phyloP scores from a whole-genome alignment of 1,284 basidiomycete genomes.

The Puccinia polysora region DNA sequence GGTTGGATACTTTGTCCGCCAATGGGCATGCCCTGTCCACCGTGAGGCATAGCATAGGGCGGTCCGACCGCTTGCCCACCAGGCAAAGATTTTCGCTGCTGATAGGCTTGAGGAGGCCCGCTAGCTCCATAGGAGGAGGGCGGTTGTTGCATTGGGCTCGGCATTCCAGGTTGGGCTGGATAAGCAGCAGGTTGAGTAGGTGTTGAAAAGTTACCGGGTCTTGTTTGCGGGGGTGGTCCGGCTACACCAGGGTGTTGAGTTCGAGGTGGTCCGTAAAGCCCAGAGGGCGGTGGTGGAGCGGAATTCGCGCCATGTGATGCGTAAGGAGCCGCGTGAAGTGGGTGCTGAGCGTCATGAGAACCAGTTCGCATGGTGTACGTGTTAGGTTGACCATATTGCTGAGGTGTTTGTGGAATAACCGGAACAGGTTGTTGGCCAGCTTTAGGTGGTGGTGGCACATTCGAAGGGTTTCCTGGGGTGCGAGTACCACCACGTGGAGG shows the following conservation, averaged over 20 bases:
- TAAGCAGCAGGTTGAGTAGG: slow-evolving; percentile 46
- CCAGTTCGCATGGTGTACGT: slow-evolving; percentile 14
- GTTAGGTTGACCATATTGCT: slow-evolving; percentile 27
- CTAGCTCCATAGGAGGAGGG: not conserved
- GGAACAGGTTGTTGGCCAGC: slow-evolving; percentile 7
- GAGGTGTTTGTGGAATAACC: slow-evolving; percentile 34
- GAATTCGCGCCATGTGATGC: slow-evolving; percentile 12
- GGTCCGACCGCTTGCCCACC: slow-evolving; percentile 12
- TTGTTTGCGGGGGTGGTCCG: slow-evolving; percentile 40
- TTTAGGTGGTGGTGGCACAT: slow-evolving; percentile 36
- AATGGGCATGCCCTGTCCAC: slow-evolving; percentile 17
- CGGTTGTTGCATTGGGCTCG: slow-evolving; percentile 46
- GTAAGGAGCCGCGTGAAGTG: slow-evolving; percentile 1
- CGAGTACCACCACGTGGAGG: slow-evolving; percentile 37
- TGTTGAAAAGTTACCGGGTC: slow-evolving; percentile 40
- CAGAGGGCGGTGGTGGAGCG: slow-evolving; percentile 1
- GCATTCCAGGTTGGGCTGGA: slow-evolving; percentile 48
- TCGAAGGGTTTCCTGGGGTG: slow-evolving; percentile 27
- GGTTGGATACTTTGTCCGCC: no score
- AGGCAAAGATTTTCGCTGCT: slow-evolving; percentile 45
- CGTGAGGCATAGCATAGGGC: slow-evolving; percentile 8
- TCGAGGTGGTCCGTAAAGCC: slow-evolving; percentile 36
- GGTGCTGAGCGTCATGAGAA: slow-evolving; percentile 10
- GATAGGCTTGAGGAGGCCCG: slow-evolving; percentile 49
- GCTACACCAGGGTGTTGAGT: slow-evolving; percentile 26